phyloP scores from a whole-genome alignment of 2,329 filamentous ascomycete genomes.

The Sporothrix curviconia region DNA sequence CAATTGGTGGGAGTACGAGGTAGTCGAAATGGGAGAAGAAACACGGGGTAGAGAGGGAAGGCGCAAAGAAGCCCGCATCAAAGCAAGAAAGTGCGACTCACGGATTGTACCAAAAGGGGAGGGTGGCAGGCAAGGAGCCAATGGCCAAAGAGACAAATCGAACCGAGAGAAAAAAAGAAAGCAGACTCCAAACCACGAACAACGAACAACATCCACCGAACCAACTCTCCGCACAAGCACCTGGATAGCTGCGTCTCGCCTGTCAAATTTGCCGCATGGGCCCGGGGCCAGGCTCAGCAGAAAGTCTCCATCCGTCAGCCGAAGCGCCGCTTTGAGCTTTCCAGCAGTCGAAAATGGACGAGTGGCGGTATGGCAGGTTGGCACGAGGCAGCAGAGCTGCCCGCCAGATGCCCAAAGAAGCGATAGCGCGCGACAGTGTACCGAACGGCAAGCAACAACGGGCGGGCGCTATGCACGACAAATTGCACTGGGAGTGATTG shows the following conservation, averaged over 20 bases:
- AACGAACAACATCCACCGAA: not conserved
- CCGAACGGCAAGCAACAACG: slow-evolving; percentile 2
- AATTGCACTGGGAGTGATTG: slow-evolving; percentile 4
- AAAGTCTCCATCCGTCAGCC: too few relatives aligned
- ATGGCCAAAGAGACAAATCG: not conserved
- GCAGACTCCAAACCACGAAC: not conserved
- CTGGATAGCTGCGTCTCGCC: not conserved
- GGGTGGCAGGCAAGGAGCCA: not conserved
- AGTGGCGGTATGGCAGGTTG: not conserved
- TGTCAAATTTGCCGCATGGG: not conserved
- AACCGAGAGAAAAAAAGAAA: not conserved
- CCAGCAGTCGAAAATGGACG: not conserved
- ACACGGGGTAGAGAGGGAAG: not conserved
- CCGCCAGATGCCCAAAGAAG: not conserved
- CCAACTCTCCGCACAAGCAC: not conserved
- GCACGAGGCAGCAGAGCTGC: slow-evolving; percentile 6
- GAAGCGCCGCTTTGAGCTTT: slow-evolving; percentile 9
- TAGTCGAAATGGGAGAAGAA: not conserved
- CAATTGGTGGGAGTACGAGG: not conserved
- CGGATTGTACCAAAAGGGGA: not conserved
- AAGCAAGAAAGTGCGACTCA: not conserved
- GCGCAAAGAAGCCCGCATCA: not conserved
- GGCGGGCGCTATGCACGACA: slow-evolving; percentile 2
- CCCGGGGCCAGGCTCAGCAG: too few relatives aligned
- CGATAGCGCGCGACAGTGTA: slow-evolving; percentile 10